Evolutionary conservation across 305 asterid genomes (phyloP), one percentile per base, ranked within the genome.

Genomic region (Ruellia speciosa): DNA sequence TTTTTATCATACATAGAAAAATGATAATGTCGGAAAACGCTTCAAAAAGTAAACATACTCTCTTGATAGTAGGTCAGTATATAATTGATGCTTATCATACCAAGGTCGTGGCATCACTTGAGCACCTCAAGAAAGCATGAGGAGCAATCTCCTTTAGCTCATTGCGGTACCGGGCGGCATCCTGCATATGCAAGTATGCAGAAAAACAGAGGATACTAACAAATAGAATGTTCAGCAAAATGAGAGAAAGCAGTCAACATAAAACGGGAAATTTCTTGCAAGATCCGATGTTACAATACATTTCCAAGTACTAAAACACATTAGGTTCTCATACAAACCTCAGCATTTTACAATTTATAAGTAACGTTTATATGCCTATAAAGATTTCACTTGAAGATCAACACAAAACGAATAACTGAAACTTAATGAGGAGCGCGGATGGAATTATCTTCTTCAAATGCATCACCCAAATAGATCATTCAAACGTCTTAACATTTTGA

Each of bases 21-120:
- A 24, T 24, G 31, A 24, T 24, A 24, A 24, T 24, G 31, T 24
- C 4, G 31, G 31, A 24, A 1, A 24, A 4, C 4, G 31, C 31
- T 24, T 24, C 31, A 24, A 24, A 11, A 7, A 31, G 7, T 9
- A 52, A 20, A n/a, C 31, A 52, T 16, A 8, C 12, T 18, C 58
- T 3, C 9, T 11, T 24, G 40, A 14, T 24, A 31, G 10, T 28
- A 54, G 7, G 35, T 15, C 9, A 33, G 35, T 9, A 31, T 34
- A 13, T n/a, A 54, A 31, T 2, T 54, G 35, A 37, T 41, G 19
- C 47, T 46, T 10, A 12, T 31, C 74, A 64, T 85, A 87, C 96
- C 95, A 81, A 62, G 59, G 94, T 87, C 16, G 87, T 77, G 39
- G 86, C 86, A 64, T 87, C 93, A 71, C 96, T 85, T 7, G 94